Conservation (phyloP, 2,329 filamentous ascomycete species). For the Diaporthe ampelina region DNA sequence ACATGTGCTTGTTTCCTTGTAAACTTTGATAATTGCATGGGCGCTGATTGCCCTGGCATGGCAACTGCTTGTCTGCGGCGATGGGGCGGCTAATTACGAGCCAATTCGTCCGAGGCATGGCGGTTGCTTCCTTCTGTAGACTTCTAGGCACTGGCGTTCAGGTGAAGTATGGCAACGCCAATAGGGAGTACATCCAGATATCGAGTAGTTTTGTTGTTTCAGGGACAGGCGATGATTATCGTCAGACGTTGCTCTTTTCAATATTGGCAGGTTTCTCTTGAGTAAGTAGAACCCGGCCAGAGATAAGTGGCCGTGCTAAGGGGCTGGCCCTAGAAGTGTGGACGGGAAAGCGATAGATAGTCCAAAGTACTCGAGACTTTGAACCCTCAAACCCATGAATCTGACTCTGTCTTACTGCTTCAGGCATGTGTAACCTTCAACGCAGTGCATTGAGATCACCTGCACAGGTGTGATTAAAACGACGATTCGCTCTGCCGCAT, state of each 20-base stretch:
- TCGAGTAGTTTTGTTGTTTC: neutral
- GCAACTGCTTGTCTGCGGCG: neutral
- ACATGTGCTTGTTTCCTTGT: neutral
- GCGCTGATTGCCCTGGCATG: neutral
- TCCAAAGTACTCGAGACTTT: slow-evolving; percentile 26
- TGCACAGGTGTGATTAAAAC: slow-evolving; percentile 8
- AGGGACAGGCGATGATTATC: neutral
- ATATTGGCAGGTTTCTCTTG: no score
- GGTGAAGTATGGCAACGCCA: neutral
- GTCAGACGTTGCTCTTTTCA: neutral
- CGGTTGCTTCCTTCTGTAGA: slow-evolving; percentile 40
- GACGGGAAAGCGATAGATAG: neutral
- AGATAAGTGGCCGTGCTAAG: neutral
- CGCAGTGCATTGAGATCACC: slow-evolving; percentile 20
- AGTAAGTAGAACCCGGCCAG: neutral
- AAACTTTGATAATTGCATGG: slow-evolving; percentile 9
- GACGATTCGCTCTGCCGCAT: slow-evolving; percentile 30
- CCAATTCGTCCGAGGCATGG: slow-evolving; percentile 5
- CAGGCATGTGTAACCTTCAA: slow-evolving; percentile 26
- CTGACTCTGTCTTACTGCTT: slow-evolving; percentile 12
- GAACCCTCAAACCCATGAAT: neutral
- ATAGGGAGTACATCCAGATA: neutral
- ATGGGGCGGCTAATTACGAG: neutral
- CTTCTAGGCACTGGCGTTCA: slow-evolving; percentile 40
- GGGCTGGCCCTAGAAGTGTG: neutral